These are phyloP conservation scores for Malania oleifera DNA, from an alignment of 164 flowering plant genomes.

Conservation along the genomic window DNA sequence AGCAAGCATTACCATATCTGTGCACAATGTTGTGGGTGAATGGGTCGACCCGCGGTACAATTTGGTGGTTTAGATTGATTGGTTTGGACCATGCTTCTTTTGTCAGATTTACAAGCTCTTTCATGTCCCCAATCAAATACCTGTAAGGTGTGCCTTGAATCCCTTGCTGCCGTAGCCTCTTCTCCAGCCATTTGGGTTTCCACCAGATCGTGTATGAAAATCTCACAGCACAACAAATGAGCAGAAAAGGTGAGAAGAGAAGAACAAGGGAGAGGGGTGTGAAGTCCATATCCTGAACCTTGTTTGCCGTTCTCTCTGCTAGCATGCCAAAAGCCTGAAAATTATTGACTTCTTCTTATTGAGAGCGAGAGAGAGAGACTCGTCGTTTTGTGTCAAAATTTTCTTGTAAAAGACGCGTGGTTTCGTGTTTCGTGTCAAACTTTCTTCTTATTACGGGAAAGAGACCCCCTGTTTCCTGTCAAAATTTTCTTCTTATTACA, in stretches of 20 bases:
- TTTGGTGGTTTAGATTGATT: not conserved
- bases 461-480: too few relatives aligned
- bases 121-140: not conserved
- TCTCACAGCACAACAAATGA: not conserved
- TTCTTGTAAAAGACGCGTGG: too few relatives aligned
- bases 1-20: not conserved
- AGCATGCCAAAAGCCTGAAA: too few relatives aligned
- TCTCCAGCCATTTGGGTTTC: conserved; percentile 2
- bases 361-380: too few relatives aligned
- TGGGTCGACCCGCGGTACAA: not conserved
- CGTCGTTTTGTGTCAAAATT: too few relatives aligned
- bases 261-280: too few relatives aligned
- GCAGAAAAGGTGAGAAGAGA: not conserved
- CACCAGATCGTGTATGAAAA: not conserved
- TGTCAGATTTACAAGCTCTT: not conserved
- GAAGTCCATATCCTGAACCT: too few relatives aligned
- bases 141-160: not conserved
- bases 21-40: not conserved
- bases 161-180: not conserved
- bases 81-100: not conserved
- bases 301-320: too few relatives aligned
- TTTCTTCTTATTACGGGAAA: too few relatives aligned
- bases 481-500: too few relatives aligned
- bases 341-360: too few relatives aligned
- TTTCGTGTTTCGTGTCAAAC: too few relatives aligned